Conservation (phyloP, 1,284 basidiomycete species). For the Cronartium quercuum region DNA sequence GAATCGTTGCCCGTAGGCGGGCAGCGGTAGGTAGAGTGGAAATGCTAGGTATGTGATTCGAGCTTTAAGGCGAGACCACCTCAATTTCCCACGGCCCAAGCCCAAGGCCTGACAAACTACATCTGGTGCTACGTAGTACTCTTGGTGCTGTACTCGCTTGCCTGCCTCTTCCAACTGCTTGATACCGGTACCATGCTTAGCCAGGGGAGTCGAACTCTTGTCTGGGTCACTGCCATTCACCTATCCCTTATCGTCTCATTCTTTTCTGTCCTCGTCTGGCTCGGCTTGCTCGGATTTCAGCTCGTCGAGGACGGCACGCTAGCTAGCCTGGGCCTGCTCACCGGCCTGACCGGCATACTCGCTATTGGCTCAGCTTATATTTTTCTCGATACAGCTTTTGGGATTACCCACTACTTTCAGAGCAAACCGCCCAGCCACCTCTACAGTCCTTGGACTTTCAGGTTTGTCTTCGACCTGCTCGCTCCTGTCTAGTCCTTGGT, state of each 20-base stretch:
- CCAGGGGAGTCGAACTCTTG: constrained; percentile 40
- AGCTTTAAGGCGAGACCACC: constrained; percentile 54
- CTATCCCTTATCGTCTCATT: constrained; percentile 37
- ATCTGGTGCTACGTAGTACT: constrained; percentile 39
- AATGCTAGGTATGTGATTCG: constrained; percentile 56
- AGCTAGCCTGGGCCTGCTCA: constrained; percentile 40
- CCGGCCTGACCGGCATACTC: background rate
- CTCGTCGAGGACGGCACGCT: constrained; percentile 46
- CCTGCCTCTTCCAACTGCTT: constrained; percentile 43
- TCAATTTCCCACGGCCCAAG: background rate
- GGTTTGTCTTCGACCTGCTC: constrained; percentile 36
- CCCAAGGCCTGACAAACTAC: too few species aligned
- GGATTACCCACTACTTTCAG: constrained; percentile 45
- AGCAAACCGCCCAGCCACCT: constrained; percentile 41
- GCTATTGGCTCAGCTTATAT: constrained; percentile 19
- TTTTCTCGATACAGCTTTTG: constrained; percentile 45
- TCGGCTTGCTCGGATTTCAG: constrained; percentile 45
- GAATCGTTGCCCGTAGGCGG: constrained; percentile 53
- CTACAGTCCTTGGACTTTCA: constrained; percentile 45
- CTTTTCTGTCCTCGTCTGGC: constrained; percentile 43
- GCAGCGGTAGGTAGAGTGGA: constrained; percentile 55
- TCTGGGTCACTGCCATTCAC: constrained; percentile 44
- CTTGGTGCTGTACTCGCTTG: constrained; percentile 43
- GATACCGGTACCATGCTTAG: constrained; percentile 43
- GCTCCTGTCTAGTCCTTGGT: too few species aligned